Conservation (phyloP, 2,329 filamentous ascomycete species). For the Colletotrichum tropicicola region DNA sequence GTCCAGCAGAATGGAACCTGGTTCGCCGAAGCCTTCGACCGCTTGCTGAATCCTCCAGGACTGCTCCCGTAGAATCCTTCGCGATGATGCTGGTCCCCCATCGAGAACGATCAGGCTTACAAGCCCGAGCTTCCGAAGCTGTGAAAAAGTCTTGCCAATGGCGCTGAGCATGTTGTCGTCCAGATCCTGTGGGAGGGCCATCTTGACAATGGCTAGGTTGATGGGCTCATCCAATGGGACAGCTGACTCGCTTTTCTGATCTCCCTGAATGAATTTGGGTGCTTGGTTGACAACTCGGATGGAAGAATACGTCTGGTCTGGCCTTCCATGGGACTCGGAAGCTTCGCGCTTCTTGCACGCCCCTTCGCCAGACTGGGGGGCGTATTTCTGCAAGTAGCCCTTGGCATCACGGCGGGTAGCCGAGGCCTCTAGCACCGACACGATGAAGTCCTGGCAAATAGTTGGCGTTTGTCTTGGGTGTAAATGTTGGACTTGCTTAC, state of each 20-base stretch:
- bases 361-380: slow-evolving; percentile 29
- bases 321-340: not conserved
- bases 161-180: slow-evolving; percentile 75
- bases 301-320: slow-evolving; percentile 30
- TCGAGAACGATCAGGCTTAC: slow-evolving; percentile 86
- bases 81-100: slow-evolving; percentile 57
- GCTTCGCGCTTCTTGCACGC: not conserved
- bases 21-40: slow-evolving; percentile 74
- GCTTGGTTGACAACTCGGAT: slow-evolving; percentile 40
- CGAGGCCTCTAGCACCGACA: slow-evolving; percentile 86
- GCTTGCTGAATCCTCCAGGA: slow-evolving; percentile 78
- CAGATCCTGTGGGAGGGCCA: slow-evolving; percentile 77
- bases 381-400: slow-evolving; percentile 89
- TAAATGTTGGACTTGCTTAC: slow-evolving; percentile 39
- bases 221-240: slow-evolving; percentile 43
- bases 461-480: not conserved
- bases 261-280: slow-evolving; percentile 49
- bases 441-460: slow-evolving; percentile 75
- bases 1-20: slow-evolving; percentile 72
- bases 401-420: slow-evolving; percentile 94
- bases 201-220: slow-evolving; percentile 85
- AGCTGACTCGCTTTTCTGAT: not conserved
- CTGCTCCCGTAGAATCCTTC: slow-evolving; percentile 64
- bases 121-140: slow-evolving; percentile 84
- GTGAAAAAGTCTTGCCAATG: slow-evolving; percentile 83